A percentile compares a stretch with the other conserved stretches of the same genome.
phyloP scores from a whole-genome alignment of 2,329 filamentous ascomycete genomes.

The Penicillium sp. region DNA sequence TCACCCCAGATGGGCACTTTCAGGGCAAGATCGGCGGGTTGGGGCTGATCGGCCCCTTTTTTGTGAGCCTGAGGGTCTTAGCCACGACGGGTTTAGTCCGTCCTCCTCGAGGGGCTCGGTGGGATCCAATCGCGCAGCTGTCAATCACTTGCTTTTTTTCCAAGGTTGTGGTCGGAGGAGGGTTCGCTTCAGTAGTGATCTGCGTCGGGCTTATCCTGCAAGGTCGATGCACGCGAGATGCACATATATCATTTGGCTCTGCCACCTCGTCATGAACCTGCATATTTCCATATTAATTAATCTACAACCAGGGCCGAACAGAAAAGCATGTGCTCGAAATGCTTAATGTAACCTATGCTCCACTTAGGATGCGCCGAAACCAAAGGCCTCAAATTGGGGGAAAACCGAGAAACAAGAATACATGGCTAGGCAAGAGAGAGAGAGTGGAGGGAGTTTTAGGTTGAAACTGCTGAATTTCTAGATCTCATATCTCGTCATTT shows the following conservation, averaged over 20 bases:
- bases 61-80: neutral
- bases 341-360: neutral
- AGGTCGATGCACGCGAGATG: constrained; percentile 3
- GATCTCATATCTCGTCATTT: constrained; percentile 2
- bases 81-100: neutral
- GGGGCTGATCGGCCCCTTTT: neutral
- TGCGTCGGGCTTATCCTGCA: neutral
- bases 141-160: neutral
- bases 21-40: constrained; percentile 7
- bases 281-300: neutral
- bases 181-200: constrained; percentile 17
- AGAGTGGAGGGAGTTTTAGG: no score
- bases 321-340: constrained; percentile 1
- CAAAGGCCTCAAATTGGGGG: no score
- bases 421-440: no score
- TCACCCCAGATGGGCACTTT: constrained; percentile 5
- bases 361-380: neutral
- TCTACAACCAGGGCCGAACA: neutral
- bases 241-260: neutral
- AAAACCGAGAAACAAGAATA: no score
- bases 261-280: constrained; percentile 5
- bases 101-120: neutral
- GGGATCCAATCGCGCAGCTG: neutral
- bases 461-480: neutral
- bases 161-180: constrained; percentile 9